Evolutionary conservation across 305 asterid genomes (phyloP).

Genomic region (Fraxinus nigra): DNA sequence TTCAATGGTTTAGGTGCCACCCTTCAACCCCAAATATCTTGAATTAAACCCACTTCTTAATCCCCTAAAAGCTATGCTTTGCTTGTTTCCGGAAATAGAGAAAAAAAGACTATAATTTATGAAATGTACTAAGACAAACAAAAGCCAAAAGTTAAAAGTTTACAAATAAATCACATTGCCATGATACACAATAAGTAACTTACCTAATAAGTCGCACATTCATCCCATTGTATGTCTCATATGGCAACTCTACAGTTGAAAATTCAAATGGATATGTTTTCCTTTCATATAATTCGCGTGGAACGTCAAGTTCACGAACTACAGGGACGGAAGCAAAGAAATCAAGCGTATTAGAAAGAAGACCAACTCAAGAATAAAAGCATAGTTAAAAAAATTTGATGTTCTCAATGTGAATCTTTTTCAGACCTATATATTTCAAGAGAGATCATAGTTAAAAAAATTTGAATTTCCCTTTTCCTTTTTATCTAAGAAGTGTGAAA

Average conservation of each 20-base stretch:
- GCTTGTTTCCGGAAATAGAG: constrained; percentile 10
- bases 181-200: constrained; percentile 22
- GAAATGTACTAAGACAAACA: neutral
- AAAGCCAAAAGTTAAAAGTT: neutral
- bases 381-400: neutral
- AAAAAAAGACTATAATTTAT: constrained; percentile 4
- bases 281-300: constrained; percentile 89
- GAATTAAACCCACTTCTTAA: neutral
- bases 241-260: constrained; percentile 96
- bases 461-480: neutral
- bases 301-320: constrained; percentile 96
- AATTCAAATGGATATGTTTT: constrained; percentile 90
- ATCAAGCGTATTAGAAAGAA: constrained; percentile 13
- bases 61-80: neutral
- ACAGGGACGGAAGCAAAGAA: constrained; percentile 17
- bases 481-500: neutral
- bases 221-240: constrained; percentile 86
- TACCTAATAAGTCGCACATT: constrained; percentile 92
- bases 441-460: neutral
- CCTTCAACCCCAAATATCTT: neutral
- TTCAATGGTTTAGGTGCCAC: neutral
- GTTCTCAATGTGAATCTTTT: neutral
- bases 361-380: neutral
- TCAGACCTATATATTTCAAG: neutral
- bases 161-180: neutral